A percentile compares a stretch with the other conserved stretches of the same genome.
phyloP scores from a whole-genome alignment of 495 filamentous ascomycete genomes.

The Entonaema liquescens region DNA sequence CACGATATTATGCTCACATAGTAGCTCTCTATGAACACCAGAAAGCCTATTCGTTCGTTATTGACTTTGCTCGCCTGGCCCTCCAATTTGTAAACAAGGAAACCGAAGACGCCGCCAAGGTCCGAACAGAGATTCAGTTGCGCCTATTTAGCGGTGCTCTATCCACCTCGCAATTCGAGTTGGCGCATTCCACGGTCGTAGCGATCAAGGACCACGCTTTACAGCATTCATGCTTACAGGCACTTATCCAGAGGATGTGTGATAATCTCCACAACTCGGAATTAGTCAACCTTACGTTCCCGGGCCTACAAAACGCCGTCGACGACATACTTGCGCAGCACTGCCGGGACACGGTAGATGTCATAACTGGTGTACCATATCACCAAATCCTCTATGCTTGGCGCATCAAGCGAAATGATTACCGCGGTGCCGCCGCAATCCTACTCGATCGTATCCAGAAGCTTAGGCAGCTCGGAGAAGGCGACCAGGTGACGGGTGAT shows the following conservation, averaged over 20 bases:
- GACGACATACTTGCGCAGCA: constrained; percentile 77
- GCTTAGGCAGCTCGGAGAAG: constrained; percentile 57
- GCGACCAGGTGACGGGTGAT: constrained; percentile 56
- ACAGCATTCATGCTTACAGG: constrained; percentile 68
- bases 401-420: constrained; percentile 82
- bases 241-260: constrained; percentile 75
- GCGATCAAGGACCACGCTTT: constrained; percentile 73
- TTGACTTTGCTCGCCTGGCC: constrained; percentile 83
- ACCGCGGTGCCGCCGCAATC: constrained; percentile 84
- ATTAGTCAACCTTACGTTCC: constrained; percentile 78
- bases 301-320: constrained; percentile 75
- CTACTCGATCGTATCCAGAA: constrained; percentile 69
- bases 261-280: constrained; percentile 70
- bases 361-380: constrained; percentile 68
- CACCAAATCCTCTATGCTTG: constrained; percentile 89
- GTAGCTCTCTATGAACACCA: constrained; percentile 80
- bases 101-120: constrained; percentile 51
- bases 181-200: constrained; percentile 81
- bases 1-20: constrained; percentile 88
- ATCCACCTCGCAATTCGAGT: constrained; percentile 77
- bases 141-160: constrained; percentile 84
- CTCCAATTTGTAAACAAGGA: constrained; percentile 65
- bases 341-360: constrained; percentile 65
- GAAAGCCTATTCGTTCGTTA: constrained; percentile 77
- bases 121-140: constrained; percentile 74